A percentile compares a stretch with the other conserved stretches of the same genome.
Evolutionary conservation across 306 rosid genomes (phyloP).

Genomic region (Luffa aegyptiaca): DNA sequence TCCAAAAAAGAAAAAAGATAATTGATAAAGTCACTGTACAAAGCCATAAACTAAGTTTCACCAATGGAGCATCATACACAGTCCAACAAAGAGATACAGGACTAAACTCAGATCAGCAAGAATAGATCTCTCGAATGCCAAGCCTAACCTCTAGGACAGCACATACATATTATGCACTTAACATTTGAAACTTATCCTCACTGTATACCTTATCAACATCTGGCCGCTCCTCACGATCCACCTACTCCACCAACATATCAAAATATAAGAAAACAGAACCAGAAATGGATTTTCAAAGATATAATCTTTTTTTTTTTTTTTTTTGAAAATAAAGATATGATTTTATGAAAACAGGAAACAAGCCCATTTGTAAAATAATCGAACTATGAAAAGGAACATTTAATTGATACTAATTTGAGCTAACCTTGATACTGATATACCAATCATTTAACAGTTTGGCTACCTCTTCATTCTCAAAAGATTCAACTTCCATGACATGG

Average conservation of each 20-base stretch:
- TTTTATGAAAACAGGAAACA: not conserved
- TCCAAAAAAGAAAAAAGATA: not conserved
- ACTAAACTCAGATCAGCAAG: not conserved
- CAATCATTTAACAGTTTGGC: slow-evolving; percentile 77
- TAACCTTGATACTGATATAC: slow-evolving; percentile 90
- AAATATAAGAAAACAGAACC: slow-evolving; percentile 11
- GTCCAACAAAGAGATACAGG: not conserved
- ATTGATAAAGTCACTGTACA: not conserved
- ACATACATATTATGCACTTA: not conserved
- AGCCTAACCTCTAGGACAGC: not conserved
- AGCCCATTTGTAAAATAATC: not conserved
- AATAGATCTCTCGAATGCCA: not conserved
- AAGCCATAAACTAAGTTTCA: not conserved
- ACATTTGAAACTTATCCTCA: not conserved
- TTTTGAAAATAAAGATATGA: no score
- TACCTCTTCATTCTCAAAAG: slow-evolving; percentile 73
- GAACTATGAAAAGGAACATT: not conserved
- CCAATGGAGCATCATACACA: not conserved
- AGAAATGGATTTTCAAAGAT: slow-evolving; percentile 4
- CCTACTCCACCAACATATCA: slow-evolving; percentile 44
- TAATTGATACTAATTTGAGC: not conserved
- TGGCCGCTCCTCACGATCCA: slow-evolving; percentile 94
- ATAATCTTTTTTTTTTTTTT: no score
- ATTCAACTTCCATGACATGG: slow-evolving; percentile 98
- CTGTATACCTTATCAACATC: slow-evolving; percentile 86